Percentiles rank a stretch among this genome's conserved stretches.
Conservation (phyloP, 495 filamentous ascomycete genomes). For the Usnea hakonensis region DNA sequence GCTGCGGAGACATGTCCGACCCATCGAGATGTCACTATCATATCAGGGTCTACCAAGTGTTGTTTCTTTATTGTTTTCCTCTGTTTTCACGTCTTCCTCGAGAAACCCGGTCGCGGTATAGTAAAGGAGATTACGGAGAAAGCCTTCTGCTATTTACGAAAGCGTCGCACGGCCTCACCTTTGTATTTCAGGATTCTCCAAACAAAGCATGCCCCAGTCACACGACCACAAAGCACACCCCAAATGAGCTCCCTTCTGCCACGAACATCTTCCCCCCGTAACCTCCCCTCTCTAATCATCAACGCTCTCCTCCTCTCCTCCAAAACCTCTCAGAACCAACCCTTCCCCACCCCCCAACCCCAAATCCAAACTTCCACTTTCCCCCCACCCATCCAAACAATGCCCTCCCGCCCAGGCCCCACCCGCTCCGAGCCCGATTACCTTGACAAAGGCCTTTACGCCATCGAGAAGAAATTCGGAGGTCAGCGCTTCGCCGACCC, state of each 20-base stretch:
- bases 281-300: no score
- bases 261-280: no score
- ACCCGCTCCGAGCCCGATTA: constrained; percentile 10
- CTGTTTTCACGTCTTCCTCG: no score
- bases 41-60: no score
- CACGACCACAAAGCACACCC: background rate
- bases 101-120: no score
- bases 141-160: background rate
- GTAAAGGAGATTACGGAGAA: no score
- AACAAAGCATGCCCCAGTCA: background rate
- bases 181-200: background rate
- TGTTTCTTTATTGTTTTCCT: no score
- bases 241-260: no score
- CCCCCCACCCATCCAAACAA: background rate
- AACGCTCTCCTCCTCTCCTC: background rate
- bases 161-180: background rate
- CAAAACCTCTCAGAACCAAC: background rate
- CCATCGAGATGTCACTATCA: no score
- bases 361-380: background rate
- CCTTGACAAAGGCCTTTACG: constrained; percentile 18
- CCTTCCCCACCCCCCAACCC: background rate
- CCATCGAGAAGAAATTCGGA: constrained; percentile 12
- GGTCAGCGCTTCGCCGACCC: constrained; percentile 11
- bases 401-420: background rate
- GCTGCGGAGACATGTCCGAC: background rate